Percentiles rank a stretch among this genome's conserved stretches.
These are phyloP conservation scores for Fomitopsis palustris DNA, from an alignment of 1,284 basidiomycete genomes.

Conservation along the genomic window DNA sequence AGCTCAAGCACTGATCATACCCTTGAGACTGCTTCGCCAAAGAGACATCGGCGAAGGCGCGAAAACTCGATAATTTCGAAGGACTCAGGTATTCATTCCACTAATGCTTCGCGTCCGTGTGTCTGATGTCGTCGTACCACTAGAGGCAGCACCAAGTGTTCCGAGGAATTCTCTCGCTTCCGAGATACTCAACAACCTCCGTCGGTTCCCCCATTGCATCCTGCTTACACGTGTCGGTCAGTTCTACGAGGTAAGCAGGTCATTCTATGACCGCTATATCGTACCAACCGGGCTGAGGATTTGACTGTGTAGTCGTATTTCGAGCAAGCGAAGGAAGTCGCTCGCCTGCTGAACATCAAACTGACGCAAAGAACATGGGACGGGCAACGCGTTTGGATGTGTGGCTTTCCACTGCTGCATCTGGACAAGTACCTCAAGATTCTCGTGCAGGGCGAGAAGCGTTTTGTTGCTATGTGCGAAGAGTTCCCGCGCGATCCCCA, in stretches of 20 bases:
- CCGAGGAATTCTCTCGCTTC: slow-evolving; percentile 59
- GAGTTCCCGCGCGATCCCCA: slow-evolving; percentile 62
- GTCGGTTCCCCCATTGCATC: slow-evolving; percentile 83
- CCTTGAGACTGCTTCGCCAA: background rate
- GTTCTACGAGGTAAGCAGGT: slow-evolving; percentile 81
- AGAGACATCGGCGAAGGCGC: background rate
- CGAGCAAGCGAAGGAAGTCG: slow-evolving; percentile 80
- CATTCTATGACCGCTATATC: background rate
- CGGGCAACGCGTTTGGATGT: slow-evolving; percentile 69
- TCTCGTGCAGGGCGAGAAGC: slow-evolving; percentile 77
- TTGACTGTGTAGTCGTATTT: slow-evolving; percentile 76
- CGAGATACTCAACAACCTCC: slow-evolving; percentile 70
- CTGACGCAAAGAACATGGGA: slow-evolving; percentile 73
- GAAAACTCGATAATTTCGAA: background rate
- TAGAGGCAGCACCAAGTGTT: too few species aligned
- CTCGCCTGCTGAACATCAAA: slow-evolving; percentile 78
- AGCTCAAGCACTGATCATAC: background rate
- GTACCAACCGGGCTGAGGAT: slow-evolving; percentile 1
- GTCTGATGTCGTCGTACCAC: too few species aligned
- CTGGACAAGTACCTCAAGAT: slow-evolving; percentile 85
- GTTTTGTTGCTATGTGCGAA: slow-evolving; percentile 89
- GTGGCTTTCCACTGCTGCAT: slow-evolving; percentile 87
- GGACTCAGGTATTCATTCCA: background rate
- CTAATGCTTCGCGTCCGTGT: background rate
- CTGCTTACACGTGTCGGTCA: slow-evolving; percentile 89